Conservation (phyloP, 495 filamentous ascomycete genomes). For the Neurospora pannonica region DNA sequence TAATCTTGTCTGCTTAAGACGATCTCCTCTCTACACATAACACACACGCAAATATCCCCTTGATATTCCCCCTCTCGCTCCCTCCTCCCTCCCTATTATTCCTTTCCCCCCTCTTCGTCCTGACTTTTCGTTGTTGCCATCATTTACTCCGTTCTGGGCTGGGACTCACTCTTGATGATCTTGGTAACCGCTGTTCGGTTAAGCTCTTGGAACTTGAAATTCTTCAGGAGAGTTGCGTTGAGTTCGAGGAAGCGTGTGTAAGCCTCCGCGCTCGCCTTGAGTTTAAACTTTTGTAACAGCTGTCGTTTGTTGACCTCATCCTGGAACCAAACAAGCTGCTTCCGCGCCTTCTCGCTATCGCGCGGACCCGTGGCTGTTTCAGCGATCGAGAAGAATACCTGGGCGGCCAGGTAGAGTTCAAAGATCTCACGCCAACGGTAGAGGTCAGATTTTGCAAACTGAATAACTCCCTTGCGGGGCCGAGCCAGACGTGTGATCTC, state of each 20-base stretch:
- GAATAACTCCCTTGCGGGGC: slow-evolving; percentile 34
- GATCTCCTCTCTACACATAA: background rate
- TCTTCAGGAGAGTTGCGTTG: slow-evolving; percentile 54
- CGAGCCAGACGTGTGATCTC: slow-evolving; percentile 48
- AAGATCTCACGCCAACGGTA: slow-evolving; percentile 67
- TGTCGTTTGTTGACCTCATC: slow-evolving; percentile 43
- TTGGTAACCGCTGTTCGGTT: slow-evolving; percentile 61
- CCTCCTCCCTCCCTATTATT: background rate
- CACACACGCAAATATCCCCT: background rate
- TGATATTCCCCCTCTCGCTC: background rate
- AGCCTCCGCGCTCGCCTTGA: slow-evolving; percentile 43
- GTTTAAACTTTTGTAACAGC: slow-evolving; percentile 47
- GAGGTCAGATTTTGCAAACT: slow-evolving; percentile 50
- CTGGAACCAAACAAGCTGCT: slow-evolving; percentile 50
- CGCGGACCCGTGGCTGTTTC: slow-evolving; percentile 52
- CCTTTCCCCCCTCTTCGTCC: background rate
- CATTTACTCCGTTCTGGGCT: background rate
- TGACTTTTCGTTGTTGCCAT: background rate
- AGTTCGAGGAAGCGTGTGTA: slow-evolving; percentile 53
- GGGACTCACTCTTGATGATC: slow-evolving; percentile 62
- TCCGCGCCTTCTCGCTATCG: slow-evolving; percentile 40
- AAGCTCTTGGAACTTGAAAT: slow-evolving; percentile 64
- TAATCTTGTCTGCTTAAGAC: background rate
- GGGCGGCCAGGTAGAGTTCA: slow-evolving; percentile 55
- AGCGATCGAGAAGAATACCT: slow-evolving; percentile 63